Evolutionary conservation across 257 asterid species (phyloP).

Genomic region (Solanum sejunctum): DNA sequence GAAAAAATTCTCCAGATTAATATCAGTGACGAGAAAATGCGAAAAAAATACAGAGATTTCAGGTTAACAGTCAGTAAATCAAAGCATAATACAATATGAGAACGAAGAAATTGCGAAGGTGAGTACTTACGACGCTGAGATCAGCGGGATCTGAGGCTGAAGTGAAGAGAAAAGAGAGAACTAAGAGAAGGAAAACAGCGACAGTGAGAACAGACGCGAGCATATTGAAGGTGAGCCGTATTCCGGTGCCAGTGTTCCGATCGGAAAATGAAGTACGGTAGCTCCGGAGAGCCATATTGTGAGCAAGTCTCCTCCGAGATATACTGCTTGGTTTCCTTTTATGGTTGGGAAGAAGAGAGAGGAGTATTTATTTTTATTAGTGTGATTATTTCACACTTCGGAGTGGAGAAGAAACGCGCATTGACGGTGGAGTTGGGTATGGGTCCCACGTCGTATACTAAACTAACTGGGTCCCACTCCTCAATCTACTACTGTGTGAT

Average conservation of each 20-base stretch:
- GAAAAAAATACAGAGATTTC: background rate
- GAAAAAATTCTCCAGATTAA: background rate
- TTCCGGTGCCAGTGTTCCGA: background rate
- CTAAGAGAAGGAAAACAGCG: conserved; percentile 27
- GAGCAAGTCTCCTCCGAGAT: background rate
- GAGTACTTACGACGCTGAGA: conserved; percentile 26
- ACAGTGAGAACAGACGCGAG: conserved; percentile 30
- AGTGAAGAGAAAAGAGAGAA: conserved; percentile 22
- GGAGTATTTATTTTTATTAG: background rate
- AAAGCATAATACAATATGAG: background rate
- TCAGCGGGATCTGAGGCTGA: conserved; percentile 27
- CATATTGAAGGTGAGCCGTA: conserved; percentile 3
- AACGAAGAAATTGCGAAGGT: background rate
- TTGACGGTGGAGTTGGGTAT: background rate
- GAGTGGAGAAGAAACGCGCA: background rate
- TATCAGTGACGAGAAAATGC: background rate
- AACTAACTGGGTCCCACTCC: background rate
- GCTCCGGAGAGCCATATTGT: background rate
- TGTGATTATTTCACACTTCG: background rate
- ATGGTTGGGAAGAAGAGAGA: background rate
- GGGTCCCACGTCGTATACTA: background rate
- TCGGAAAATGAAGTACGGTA: background rate
- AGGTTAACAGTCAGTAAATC: background rate
- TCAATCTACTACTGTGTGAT: too few species aligned
- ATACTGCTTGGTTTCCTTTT: background rate